Percentiles rank a stretch among this genome's conserved stretches.
Conservation (phyloP, 2,329 filamentous ascomycete genomes). For the Exutisphaerella laricina region DNA sequence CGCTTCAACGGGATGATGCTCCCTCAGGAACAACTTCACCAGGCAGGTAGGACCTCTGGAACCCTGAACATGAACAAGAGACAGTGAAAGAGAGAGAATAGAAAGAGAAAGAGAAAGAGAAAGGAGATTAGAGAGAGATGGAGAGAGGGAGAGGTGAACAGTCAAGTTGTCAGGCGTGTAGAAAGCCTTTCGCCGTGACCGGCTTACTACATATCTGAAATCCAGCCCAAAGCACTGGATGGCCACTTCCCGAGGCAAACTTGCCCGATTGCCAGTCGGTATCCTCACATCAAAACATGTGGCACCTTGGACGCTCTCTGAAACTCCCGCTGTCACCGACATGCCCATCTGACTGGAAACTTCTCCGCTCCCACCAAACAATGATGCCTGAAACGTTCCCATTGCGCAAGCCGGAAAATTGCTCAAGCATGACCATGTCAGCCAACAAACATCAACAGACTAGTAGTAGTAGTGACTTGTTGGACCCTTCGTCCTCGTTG, state of each 20-base stretch:
- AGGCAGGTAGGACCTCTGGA: neutral
- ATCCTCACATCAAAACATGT: slow-evolving; percentile 10
- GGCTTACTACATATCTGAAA: neutral
- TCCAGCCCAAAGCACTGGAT: slow-evolving; percentile 5
- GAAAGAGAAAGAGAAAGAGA: neutral
- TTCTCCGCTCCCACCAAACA: slow-evolving; percentile 1
- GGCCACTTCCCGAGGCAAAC: slow-evolving; percentile 8
- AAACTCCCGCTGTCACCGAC: slow-evolving; percentile 12
- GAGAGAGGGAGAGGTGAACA: neutral
- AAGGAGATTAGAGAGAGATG: neutral
- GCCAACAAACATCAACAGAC: slow-evolving; percentile 13
- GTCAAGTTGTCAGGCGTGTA: neutral
- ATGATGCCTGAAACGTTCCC: slow-evolving; percentile 7
- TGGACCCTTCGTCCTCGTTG: slow-evolving; percentile 6
- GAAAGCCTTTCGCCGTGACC: slow-evolving; percentile 10
- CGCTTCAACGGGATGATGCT: neutral
- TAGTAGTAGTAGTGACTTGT: slow-evolving; percentile 14
- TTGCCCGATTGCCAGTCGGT: slow-evolving; percentile 6
- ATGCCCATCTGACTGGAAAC: neutral
- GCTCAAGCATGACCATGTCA: slow-evolving; percentile 7
- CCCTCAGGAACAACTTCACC: neutral
- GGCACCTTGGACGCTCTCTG: slow-evolving; percentile 7
- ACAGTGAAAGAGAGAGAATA: neutral
- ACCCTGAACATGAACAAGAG: neutral
- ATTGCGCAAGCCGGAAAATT: slow-evolving; percentile 6